Evolutionary conservation across 805 yeast species (phyloP), one percentile per base, ranked within the genome.

Genomic region (Pichia thaimueangensis): DNA sequence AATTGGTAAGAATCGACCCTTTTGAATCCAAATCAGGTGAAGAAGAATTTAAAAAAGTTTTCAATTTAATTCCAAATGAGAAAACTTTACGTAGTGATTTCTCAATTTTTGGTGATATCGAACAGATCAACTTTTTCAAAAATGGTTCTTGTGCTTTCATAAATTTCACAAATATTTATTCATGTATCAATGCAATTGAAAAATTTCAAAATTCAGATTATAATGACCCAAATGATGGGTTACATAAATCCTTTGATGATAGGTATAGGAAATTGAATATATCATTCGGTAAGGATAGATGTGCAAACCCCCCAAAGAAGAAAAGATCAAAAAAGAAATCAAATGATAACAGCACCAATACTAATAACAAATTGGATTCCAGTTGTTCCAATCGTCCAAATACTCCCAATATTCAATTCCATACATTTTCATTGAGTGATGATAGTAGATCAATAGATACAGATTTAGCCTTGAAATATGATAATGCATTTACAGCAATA

Each of bases 141-240:
- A 80, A 79, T 56, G 76, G 77, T 19, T 78, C 76, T 49, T 82
- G 91, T 65, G 88, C 86, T 4, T 84, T 86, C 64, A 68, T 84
- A 37, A 84, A 84, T 56, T 84, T 82, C 53, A 65, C 76, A 56
- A 74, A 76, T 51, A 83, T 84, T 21, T 37, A 65, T 5, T 73
- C 78, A 43, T 86, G 87, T 4, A 81, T 84, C 33, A 73, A 65
- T 46, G 69, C 81, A 19, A 83, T 83, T 23, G 80, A 78, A 39
- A 19, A 29, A 9, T 29, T 29, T n/a, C 31, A 29, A 11, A 29
- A 19, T 29, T 15, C 13, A 29, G 71, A 72, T 35, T 78, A 81
- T 45, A 74, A 74, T 43, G 48, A 59, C 7, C 55, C 55, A 16
- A 55, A 62, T 3, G 54, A 57, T 1, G 56, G 57, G 17, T 63